phyloP scores from a whole-genome alignment of 352 stramenopile species.

The Pythium sukuiense region DNA sequence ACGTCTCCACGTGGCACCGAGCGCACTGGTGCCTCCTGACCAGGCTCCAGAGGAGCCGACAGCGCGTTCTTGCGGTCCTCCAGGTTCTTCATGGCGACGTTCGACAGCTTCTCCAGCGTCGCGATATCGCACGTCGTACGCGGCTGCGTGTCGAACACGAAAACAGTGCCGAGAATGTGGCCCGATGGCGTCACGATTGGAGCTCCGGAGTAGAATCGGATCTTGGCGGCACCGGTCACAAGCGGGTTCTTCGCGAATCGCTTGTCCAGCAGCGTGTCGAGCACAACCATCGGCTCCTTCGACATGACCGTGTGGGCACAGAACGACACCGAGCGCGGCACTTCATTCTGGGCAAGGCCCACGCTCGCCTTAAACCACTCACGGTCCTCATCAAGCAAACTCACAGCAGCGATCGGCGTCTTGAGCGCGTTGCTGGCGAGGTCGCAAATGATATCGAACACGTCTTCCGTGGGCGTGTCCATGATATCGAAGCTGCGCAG shows the following conservation, averaged over 20 bases:
- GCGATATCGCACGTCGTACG: constrained; percentile 84
- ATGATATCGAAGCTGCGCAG: constrained; percentile 86
- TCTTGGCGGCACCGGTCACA: constrained; percentile 80
- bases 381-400: constrained; percentile 81
- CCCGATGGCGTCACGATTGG: constrained; percentile 80
- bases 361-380: constrained; percentile 90
- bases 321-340: constrained; percentile 86
- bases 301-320: constrained; percentile 88
- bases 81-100: constrained; percentile 89
- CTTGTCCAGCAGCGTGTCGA: constrained; percentile 86
- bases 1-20: constrained; percentile 31
- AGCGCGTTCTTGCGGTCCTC: constrained; percentile 89
- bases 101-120: constrained; percentile 86
- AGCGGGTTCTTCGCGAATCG: constrained; percentile 86
- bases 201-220: constrained; percentile 84
- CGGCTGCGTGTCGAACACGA: constrained; percentile 87
- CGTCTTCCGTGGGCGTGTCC: constrained; percentile 82
- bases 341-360: constrained; percentile 81
- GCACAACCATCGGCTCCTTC: constrained; percentile 88
- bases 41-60: constrained; percentile 57
- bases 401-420: constrained; percentile 84
- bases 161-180: constrained; percentile 84
- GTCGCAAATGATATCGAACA: constrained; percentile 90
- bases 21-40: constrained; percentile 36
- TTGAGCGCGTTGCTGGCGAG: constrained; percentile 84